Base-by-base conservation (phyloP, 73 alveolate genomes). In the Symbiodinium pilosum region DNA sequence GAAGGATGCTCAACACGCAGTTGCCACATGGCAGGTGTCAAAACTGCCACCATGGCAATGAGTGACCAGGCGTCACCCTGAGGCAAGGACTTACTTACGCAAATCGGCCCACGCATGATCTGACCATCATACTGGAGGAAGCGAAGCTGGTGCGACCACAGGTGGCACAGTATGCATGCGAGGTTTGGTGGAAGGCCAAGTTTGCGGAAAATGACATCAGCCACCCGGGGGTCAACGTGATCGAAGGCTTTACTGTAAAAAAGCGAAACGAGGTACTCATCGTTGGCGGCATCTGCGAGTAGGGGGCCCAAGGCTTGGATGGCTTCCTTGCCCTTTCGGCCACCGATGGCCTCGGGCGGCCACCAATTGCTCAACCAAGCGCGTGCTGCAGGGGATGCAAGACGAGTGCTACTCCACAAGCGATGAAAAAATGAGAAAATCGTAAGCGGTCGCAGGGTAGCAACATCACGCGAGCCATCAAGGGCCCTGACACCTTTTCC, bases 11-110 rank as follows among this genome's bases (percentile, higher is more conserved):
- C 84, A 9, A 28, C 34, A 21, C 21, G 42, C 1, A 87, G 51
- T 24, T 87, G 84, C 94, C 94, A 87, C 7, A 42, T 87, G 34
- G 94, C 94, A 5, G 94, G 94, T 14, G 94, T 87, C 44, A 87
- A 43, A 24, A 87, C 20, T 0, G 86, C 94, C 30, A 87, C 44
- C 94, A 87, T 87, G 16, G 85, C 94, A 2, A 87, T 36, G 28
- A 56, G 2, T 12, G 69, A 39, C 86, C 84, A 87, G 0, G 94
- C 86, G 18, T 87, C 94, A 26, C 94, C 94, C 38, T 87, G 94
- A 0, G 94, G 94, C 47, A 87, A 12, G 21, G 86, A 87, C 28
- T 34, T 38, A 20, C 41, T 18, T 12, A 87, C 94, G 20, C 18
- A 2, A 18, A 54, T 73, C 3, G 86, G 84, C 0, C 1, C 59